These are phyloP conservation scores for Scedosporium minutisporum DNA, from an alignment of 2,329 filamentous ascomycete genomes.

Conservation along the genomic window DNA sequence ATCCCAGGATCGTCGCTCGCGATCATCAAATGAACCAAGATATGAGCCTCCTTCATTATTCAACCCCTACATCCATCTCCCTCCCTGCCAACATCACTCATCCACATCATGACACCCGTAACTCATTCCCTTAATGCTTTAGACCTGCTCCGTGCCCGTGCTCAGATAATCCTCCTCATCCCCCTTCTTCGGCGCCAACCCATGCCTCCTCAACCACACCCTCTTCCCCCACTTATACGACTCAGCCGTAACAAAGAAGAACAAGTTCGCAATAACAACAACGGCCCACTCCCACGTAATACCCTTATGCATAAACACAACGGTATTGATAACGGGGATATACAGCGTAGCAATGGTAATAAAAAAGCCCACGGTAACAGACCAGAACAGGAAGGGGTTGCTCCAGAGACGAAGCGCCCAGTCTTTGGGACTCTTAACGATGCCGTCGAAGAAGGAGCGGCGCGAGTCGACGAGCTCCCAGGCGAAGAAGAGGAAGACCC, in stretches of 20 bases:
- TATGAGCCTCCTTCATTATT: too few species aligned
- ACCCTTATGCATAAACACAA: constrained; percentile 55
- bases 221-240: constrained; percentile 60
- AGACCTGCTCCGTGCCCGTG: not conserved
- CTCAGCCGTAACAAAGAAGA: constrained; percentile 59
- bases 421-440: constrained; percentile 40
- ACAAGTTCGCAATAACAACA: constrained; percentile 47
- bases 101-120: constrained; percentile 12
- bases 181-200: constrained; percentile 13
- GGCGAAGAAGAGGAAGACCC: constrained; percentile 58
- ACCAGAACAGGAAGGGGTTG: constrained; percentile 43
- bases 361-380: constrained; percentile 42
- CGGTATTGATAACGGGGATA: constrained; percentile 56
- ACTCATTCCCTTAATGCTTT: not conserved
- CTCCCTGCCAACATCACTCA: too few species aligned
- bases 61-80: too few species aligned
- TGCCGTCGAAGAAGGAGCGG: constrained; percentile 53
- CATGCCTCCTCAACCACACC: constrained; percentile 32
- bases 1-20: too few species aligned
- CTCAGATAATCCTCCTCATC: constrained; percentile 7
- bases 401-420: constrained; percentile 47
- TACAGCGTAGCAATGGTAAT: constrained; percentile 53
- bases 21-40: too few species aligned
- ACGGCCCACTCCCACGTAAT: constrained; percentile 64
- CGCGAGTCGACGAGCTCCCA: constrained; percentile 61